These are phyloP conservation scores for Pythium sukuiense DNA, from an alignment of 352 stramenopile species.

Conservation along the genomic window DNA sequence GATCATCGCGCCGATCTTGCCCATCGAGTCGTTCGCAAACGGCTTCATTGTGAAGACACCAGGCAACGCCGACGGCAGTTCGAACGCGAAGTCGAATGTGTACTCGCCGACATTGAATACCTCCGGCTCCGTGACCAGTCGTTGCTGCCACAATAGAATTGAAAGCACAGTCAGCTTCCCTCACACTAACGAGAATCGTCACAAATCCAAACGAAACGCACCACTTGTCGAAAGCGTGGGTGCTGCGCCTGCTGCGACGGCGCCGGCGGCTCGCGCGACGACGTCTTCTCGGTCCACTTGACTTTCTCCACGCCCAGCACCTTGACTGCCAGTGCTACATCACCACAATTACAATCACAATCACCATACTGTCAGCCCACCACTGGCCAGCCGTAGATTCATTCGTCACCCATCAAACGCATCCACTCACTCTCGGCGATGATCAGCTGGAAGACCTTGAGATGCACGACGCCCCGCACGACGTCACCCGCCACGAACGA, in stretches of 20 bases:
- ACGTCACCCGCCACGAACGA: conserved; percentile 57
- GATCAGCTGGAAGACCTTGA: conserved; percentile 45
- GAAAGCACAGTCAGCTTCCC: too few species aligned
- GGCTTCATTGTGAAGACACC: conserved; percentile 30
- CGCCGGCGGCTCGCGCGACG: neutral
- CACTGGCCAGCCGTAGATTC: too few species aligned
- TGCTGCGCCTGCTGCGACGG: conserved; percentile 19
- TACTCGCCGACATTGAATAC: conserved; percentile 27
- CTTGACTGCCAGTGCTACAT: conserved; percentile 58
- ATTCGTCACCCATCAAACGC: too few species aligned
- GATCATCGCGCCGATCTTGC: conserved; percentile 27
- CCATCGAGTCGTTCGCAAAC: conserved; percentile 9
- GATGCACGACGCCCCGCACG: conserved; percentile 48
- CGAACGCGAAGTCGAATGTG: conserved; percentile 35
- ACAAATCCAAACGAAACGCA: too few species aligned
- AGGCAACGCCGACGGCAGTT: conserved; percentile 31
- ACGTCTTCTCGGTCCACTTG: conserved; percentile 38
- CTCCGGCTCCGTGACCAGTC: conserved; percentile 11
- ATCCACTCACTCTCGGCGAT: conserved; percentile 50
- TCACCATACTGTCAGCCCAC: too few species aligned
- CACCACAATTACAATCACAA: too few species aligned
- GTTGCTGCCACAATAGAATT: conserved; percentile 3
- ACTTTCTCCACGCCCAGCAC: conserved; percentile 60
- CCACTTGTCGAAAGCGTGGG: conserved; percentile 26
- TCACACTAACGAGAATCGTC: too few species aligned